Conservation (phyloP, 306 rosid genomes). For the Rosa chinensis region DNA sequence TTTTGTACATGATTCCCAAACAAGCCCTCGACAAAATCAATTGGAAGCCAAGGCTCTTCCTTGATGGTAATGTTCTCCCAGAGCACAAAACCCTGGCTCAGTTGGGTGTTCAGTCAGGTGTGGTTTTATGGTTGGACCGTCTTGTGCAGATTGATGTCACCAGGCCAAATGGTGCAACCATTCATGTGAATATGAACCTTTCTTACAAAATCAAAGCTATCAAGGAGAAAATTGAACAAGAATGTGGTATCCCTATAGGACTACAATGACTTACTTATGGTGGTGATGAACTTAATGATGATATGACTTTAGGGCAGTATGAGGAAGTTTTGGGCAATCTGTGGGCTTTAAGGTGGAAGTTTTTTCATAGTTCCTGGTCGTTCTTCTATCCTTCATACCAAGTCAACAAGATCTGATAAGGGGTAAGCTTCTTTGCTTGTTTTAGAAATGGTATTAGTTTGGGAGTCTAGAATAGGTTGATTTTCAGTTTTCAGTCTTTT, state of each 20-base stretch:
- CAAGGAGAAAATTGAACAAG: neutral
- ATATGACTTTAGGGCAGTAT: constrained; percentile 3
- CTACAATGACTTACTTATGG: neutral
- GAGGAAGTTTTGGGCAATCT: neutral
- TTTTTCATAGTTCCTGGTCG: neutral
- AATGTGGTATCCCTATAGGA: neutral
- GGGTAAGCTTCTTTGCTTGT: neutral
- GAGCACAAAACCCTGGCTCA: neutral
- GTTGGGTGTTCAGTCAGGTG: neutral
- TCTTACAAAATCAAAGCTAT: neutral
- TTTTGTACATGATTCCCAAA: neutral
- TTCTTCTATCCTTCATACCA: constrained; percentile 4
- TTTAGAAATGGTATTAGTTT: neutral
- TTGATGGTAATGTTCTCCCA: neutral
- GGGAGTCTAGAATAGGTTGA: neutral
- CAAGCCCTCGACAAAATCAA: neutral
- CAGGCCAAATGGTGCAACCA: neutral
- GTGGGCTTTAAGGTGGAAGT: constrained; percentile 7
- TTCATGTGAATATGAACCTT: neutral
- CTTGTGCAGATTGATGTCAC: neutral
- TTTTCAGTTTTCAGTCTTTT: neutral
- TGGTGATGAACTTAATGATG: neutral
- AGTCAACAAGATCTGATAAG: neutral
- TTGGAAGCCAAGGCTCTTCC: neutral
- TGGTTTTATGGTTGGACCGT: neutral